A percentile compares a stretch with the other conserved stretches of the same genome.
phyloP scores from a whole-genome alignment of 805 yeast genomes.

The Candida maesae region DNA sequence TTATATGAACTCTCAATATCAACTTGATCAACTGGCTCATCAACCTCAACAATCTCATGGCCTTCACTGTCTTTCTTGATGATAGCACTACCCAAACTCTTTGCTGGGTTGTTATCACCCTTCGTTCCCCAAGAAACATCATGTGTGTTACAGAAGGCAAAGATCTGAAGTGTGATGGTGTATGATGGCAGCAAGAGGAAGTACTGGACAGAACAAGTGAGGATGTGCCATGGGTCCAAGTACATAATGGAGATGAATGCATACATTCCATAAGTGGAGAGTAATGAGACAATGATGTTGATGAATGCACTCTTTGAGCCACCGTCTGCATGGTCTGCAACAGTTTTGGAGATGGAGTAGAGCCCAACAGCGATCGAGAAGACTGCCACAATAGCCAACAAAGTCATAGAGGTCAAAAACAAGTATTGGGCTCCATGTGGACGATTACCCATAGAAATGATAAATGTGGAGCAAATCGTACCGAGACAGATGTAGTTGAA shows the following conservation, averaged over 20 bases:
- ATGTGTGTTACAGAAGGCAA: constrained; percentile 96
- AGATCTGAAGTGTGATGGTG: constrained; percentile 88
- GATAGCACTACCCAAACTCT: constrained; percentile 71
- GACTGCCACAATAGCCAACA: constrained; percentile 73
- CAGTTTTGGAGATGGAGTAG: constrained; percentile 63
- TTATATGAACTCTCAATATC: constrained; percentile 83
- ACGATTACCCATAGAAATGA: constrained; percentile 93
- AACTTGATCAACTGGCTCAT: constrained; percentile 61
- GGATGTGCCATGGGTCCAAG: constrained; percentile 94
- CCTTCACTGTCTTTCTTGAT: constrained; percentile 70
- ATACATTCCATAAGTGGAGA: constrained; percentile 91
- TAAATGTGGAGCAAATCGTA: constrained; percentile 80
- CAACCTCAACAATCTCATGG: constrained; percentile 74
- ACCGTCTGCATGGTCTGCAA: constrained; percentile 33
- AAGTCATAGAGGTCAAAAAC: constrained; percentile 66
- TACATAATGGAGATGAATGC: constrained; percentile 76
- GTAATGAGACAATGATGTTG: constrained; percentile 76
- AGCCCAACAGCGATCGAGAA: constrained; percentile 83
- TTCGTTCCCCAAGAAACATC: constrained; percentile 99
- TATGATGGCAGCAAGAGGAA: constrained; percentile 87
- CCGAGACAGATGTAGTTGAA: constrained; percentile 84
- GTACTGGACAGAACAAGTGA: constrained; percentile 85
- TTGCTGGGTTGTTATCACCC: constrained; percentile 77
- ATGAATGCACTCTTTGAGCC: constrained; percentile 46
- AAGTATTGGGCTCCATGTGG: constrained; percentile 92